These are phyloP conservation scores for Apiotrichum laibachii DNA, from an alignment of 1,284 basidiomycete species.

Conservation along the genomic window DNA sequence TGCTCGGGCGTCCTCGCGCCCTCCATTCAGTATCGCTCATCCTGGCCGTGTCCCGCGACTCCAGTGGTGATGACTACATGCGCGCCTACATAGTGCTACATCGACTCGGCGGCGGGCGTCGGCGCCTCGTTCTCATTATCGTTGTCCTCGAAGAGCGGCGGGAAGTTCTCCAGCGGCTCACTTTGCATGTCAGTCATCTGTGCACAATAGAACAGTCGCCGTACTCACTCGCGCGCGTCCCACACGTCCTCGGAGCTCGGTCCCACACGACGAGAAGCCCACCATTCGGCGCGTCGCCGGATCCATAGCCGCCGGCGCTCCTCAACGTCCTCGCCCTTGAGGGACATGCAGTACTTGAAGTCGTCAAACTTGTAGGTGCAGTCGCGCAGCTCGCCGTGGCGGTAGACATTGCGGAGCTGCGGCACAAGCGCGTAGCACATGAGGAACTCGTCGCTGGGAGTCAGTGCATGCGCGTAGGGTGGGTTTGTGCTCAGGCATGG, in stretches of 20 bases:
- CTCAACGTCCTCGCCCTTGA: conserved; percentile 73
- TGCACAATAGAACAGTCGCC: background rate
- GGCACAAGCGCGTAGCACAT: conserved; percentile 75
- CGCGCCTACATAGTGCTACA: background rate
- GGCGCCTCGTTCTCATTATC: conserved; percentile 27
- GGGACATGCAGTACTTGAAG: conserved; percentile 91
- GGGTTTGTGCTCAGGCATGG: too few species aligned
- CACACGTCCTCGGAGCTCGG: conserved; percentile 91
- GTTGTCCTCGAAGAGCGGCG: conserved; percentile 38
- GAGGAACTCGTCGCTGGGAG: conserved; percentile 64
- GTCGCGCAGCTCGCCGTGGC: conserved; percentile 73
- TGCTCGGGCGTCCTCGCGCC: too few species aligned
- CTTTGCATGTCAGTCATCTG: conserved; percentile 14
- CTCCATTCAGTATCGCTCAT: too few species aligned
- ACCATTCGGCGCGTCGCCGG: conserved; percentile 80
- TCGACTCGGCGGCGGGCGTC: background rate
- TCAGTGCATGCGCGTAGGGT: background rate
- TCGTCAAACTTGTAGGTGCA: conserved; percentile 81
- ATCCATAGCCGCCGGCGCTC: conserved; percentile 80
- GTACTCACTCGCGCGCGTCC: conserved; percentile 72
- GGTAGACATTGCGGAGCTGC: conserved; percentile 81
- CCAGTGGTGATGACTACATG: conserved; percentile 4
- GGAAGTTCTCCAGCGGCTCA: conserved; percentile 43
- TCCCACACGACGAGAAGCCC: conserved; percentile 69
- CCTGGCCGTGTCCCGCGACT: too few species aligned